Evolutionary conservation across 2,329 filamentous ascomycete genomes (phyloP).

Genomic region (Fusarium ramigenum): DNA sequence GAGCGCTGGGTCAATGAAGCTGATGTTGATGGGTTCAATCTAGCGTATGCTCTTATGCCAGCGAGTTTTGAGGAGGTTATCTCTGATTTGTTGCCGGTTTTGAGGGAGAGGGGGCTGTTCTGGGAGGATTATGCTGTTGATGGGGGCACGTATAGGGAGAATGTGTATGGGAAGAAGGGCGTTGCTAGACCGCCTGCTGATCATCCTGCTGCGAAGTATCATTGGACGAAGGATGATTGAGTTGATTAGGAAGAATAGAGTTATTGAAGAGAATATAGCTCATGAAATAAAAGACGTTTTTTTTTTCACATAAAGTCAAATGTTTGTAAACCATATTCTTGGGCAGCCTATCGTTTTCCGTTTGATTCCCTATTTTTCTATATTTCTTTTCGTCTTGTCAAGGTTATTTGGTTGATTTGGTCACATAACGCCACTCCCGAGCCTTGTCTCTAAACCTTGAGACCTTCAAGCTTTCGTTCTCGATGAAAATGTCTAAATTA

Average conservation of each 20-base stretch:
- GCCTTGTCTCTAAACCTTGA: neutral
- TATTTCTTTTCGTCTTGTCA: too few relatives aligned
- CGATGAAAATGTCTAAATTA: too few relatives aligned
- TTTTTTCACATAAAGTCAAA: neutral
- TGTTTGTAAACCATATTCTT: neutral
- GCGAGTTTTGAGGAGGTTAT: slow-evolving; percentile 74
- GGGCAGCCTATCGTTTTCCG: too few relatives aligned
- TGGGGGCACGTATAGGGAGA: slow-evolving; percentile 55
- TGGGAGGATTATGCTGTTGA: slow-evolving; percentile 59
- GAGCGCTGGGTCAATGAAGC: slow-evolving; percentile 74
- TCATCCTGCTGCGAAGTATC: slow-evolving; percentile 52
- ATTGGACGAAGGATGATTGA: slow-evolving; percentile 50
- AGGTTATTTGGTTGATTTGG: neutral
- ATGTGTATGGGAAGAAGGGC: slow-evolving; percentile 51
- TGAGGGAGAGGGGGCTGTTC: slow-evolving; percentile 66
- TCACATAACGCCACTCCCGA: neutral
- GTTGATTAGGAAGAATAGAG: neutral
- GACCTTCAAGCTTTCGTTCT: neutral
- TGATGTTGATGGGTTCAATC: slow-evolving; percentile 79
- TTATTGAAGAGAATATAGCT: neutral
- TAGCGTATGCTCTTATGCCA: slow-evolving; percentile 58
- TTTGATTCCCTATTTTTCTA: neutral
- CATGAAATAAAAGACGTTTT: neutral
- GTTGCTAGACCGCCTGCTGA: slow-evolving; percentile 48
- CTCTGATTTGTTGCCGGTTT: slow-evolving; percentile 69